Base-by-base conservation (phyloP, 306 rosid genomes). In the Fragaria ananassa region DNA sequence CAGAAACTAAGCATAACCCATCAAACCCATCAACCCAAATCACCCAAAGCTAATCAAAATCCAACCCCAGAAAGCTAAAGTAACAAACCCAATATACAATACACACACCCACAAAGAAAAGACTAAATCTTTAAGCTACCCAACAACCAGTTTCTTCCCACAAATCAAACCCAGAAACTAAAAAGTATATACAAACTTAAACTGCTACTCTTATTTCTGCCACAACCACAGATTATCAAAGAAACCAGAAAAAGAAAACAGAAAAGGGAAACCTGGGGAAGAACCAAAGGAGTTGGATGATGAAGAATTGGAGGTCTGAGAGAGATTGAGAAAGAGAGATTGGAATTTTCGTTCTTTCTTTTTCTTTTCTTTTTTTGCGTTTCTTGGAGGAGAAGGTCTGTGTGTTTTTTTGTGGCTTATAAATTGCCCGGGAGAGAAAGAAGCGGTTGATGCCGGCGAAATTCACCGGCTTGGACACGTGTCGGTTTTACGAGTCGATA, bases 391-490 rank as follows among this genome's bases (percentile, higher is more conserved):
- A 19, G 51, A 60, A 62, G 44, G 34, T 35, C 18, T 56, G 6
- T 47, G 50, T 47, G 12, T 65, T 74, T 62, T 35, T 64, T 1
- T 64, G 46, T 35, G 70, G 70, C 47, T 65, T 65, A 65, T 37
- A 37, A 65, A 65, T 65, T 65, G 27, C 47, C 70, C 37, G 65
- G 19, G 66, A 72, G 54, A 39, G 66, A 54, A 79, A 34, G 53
- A 34, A 61, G 70, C 41, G 78, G 82, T 78, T 39, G 76, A 53
- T 67, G 84, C 71, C 81, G 85, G 80, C 79, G 31, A 85, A 13
- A 9, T 75, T 68, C 3, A 78, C 80, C 81, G 71, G 63, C 5
- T 27, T 41, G 73, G 66, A 79, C 87, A 83, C 87, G 83, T 81
- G 87, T 72, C 75, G 74, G 64, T 41, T 0, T 6, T 12, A 0